Evolutionary conservation across 129 eudicot species (phyloP), one percentile per base, ranked within the genome.

Genomic region (Flaveria brownii): DNA sequence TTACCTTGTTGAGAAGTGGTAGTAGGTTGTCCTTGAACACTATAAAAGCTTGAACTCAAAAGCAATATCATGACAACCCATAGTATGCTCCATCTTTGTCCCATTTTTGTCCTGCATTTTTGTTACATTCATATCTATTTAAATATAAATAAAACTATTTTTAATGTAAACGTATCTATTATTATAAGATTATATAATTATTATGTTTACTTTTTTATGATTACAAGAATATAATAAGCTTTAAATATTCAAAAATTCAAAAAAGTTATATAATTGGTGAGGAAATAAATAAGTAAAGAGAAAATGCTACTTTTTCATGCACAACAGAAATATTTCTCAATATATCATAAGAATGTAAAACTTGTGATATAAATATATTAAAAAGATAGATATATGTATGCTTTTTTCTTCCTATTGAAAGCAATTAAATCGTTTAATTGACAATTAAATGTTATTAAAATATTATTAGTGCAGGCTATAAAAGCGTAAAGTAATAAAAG

Each of bases 21-120:
- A 43, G 71, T 68, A 52, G 76, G 75, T 74, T 80, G 84, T 69
- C 71, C 84, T 18, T 67, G 80, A 28, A 80, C 68, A 56, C 22
- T 61, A 56, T 56, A 74, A 46, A 74, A 36, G 56, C 75, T 67
- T 74, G 47, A 74, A 30, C 70, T 28, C 62, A 80, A 55, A 55
- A 80, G 79, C 70, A 80, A 46, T 52, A 74, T 20, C 56, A 46
- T 80, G 30, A 80, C 65, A 45, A 66, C 16, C 70, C 84, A 80
- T 57, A 56, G 56, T 45, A 52, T 74, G 71, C 71, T 67, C 79
- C 74, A 74, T 67, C 84, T 67, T 26, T 25, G 52, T 45, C 43
- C 56, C 76, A 80, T 74, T 43, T 39, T 61, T 78, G 52, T 80
- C 75, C 84, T 80, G 84, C 84, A 74, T 28, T 80, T 80, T 74